Evolutionary conservation across 1,284 basidiomycete species (phyloP).

Genomic region (Heliocybe sulcata): DNA sequence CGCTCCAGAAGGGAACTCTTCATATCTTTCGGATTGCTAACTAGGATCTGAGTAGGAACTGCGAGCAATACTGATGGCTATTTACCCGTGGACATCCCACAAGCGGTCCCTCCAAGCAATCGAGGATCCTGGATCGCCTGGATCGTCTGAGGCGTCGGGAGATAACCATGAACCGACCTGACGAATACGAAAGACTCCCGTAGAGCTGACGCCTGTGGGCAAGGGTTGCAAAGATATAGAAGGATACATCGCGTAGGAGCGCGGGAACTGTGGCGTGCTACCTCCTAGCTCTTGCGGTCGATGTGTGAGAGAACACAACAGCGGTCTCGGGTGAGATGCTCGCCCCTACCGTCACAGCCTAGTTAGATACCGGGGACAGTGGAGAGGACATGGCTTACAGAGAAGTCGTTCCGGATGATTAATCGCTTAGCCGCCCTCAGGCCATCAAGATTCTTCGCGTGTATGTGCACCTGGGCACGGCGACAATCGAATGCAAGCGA

Average conservation of each 20-base stretch:
- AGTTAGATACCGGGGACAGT: conserved; percentile 1
- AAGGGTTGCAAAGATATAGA: conserved; percentile 43
- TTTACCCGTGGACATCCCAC: conserved; percentile 26
- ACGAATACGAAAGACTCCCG: conserved; percentile 48
- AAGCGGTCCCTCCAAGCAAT: conserved; percentile 23
- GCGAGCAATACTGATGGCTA: conserved; percentile 1
- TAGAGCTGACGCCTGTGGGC: conserved; percentile 37
- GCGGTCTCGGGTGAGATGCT: conserved; percentile 14
- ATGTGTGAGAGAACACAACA: conserved; percentile 29
- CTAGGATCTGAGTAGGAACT: background rate
- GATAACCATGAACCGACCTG: conserved; percentile 54
- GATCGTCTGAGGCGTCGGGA: conserved; percentile 23
- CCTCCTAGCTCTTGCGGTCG: conserved; percentile 16
- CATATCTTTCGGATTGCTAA: conserved; percentile 13
- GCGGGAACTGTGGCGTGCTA: conserved; percentile 19
- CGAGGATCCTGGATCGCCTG: conserved; percentile 29
- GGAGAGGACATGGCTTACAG: conserved; percentile 30
- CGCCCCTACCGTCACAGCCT: conserved; percentile 13
- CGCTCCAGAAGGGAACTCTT: conserved; percentile 9
- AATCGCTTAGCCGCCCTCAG: conserved; percentile 44
- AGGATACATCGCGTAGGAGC: conserved; percentile 54
- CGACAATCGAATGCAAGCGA: background rate
- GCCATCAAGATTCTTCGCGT: conserved; percentile 33
- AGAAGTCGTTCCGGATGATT: conserved; percentile 37
- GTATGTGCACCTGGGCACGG: conserved; percentile 43